Conservation (phyloP, 768 basidiomycete genomes). For the Hirschioporus abietinus region DNA sequence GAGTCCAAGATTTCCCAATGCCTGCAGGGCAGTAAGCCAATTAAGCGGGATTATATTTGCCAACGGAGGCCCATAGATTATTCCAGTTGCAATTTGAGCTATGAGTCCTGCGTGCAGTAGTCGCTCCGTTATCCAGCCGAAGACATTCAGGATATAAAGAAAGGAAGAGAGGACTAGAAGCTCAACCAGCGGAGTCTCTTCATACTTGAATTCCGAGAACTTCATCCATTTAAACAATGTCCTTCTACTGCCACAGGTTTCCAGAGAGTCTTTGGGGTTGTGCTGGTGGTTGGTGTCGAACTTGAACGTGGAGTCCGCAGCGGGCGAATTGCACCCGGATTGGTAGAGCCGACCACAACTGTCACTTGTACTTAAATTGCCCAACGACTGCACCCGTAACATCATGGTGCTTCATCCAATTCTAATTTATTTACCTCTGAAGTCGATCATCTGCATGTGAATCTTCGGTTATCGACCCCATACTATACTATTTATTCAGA, state of each 20-base stretch:
- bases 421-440: background rate
- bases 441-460: background rate
- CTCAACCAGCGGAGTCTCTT: slow-evolving; percentile 9
- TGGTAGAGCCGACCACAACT: background rate
- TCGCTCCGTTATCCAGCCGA: slow-evolving; percentile 35
- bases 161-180: slow-evolving; percentile 50
- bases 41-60: slow-evolving; percentile 36
- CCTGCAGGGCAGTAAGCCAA: slow-evolving; percentile 40
- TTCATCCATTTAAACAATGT: background rate
- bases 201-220: background rate
- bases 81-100: slow-evolving; percentile 50
- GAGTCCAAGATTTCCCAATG: slow-evolving; percentile 39
- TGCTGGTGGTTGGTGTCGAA: background rate
- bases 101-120: slow-evolving; percentile 41
- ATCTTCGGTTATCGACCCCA: background rate
- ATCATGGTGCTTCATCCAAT: background rate
- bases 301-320: background rate
- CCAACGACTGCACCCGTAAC: background rate
- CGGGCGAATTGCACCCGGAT: background rate
- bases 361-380: background rate
- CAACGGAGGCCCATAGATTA: slow-evolving; percentile 49
- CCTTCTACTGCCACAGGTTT: background rate
- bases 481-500: background rate
- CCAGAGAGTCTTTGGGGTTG: background rate
- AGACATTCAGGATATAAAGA: slow-evolving; percentile 46